These are phyloP conservation scores for Kuraishia ogatae DNA, from an alignment of 805 yeast genomes.

Conservation along the genomic window DNA sequence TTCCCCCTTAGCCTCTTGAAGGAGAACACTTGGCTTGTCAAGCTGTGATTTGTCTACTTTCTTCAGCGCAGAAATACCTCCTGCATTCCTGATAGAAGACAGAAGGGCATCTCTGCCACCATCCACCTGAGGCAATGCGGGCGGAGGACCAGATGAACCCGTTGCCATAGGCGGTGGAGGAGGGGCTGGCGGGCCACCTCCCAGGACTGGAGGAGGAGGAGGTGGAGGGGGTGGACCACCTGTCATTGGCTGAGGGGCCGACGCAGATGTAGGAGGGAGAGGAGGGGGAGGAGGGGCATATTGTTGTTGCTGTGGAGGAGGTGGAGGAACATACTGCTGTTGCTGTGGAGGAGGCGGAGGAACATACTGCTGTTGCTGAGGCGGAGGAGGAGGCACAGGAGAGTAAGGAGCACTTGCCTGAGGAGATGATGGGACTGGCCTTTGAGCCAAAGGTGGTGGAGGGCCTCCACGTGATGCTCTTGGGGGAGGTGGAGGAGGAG, in stretches of 20 bases:
- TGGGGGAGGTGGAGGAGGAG: conserved; percentile 9
- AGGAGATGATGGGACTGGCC: background rate
- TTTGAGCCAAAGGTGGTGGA: conserved; percentile 4
- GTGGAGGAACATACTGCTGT: conserved; percentile 6
- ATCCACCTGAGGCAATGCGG: conserved; percentile 34
- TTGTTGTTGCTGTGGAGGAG: conserved; percentile 1
- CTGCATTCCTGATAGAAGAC: conserved; percentile 79
- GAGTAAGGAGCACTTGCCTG: background rate
- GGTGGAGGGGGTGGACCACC: conserved; percentile 13
- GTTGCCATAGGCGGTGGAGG: conserved; percentile 34
- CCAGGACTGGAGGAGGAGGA: conserved; percentile 20
- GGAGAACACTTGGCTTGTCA: conserved; percentile 66
- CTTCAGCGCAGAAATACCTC: conserved; percentile 58
- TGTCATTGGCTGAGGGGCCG: conserved; percentile 8
- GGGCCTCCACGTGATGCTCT: conserved; percentile 7
- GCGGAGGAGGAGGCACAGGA: conserved; percentile 2
- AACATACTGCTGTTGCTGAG: conserved; percentile 3
- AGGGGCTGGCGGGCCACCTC: conserved; percentile 31
- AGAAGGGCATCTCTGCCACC: conserved; percentile 71
- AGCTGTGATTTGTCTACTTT: conserved; percentile 79
- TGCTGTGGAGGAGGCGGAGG: conserved; percentile 4
- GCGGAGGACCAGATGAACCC: conserved; percentile 10
- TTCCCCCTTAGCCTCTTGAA: conserved; percentile 68
- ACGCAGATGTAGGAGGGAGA: conserved; percentile 11
- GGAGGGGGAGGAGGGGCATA: conserved; percentile 11